Percentiles rank a stretch among this genome's conserved stretches.
phyloP scores from a whole-genome alignment of 1,284 basidiomycete genomes.

The Marasmius tenuissimus region DNA sequence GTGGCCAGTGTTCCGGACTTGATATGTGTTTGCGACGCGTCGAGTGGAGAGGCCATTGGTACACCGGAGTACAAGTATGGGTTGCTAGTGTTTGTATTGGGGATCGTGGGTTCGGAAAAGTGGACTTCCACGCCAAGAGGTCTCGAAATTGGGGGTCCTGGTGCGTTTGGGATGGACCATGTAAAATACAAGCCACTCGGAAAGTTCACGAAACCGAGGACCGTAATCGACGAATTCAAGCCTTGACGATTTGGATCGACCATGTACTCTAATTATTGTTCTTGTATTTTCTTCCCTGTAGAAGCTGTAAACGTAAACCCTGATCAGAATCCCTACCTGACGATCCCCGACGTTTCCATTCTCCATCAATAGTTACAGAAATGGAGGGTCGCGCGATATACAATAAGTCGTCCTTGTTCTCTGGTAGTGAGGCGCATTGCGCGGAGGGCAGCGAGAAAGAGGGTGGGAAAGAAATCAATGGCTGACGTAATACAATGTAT shows the following conservation, averaged over 20 bases:
- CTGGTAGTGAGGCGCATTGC: not conserved
- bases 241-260: not conserved
- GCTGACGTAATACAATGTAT: not conserved
- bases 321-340: not conserved
- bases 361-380: not conserved
- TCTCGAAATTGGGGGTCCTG: conserved; percentile 50
- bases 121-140: conserved; percentile 55
- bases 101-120: conserved; percentile 53
- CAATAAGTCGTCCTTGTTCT: not conserved
- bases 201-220: conserved; percentile 30
- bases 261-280: not conserved
- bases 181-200: conserved; percentile 33
- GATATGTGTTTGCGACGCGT: conserved; percentile 57
- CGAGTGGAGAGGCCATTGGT: conserved; percentile 54
- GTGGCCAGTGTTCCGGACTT: conserved; percentile 56
- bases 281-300: not conserved
- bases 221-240: conserved; percentile 34
- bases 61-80: conserved; percentile 52
- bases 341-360: not conserved
- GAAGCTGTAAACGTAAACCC: not conserved
- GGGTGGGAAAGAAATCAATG: not conserved
- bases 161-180: conserved; percentile 31
- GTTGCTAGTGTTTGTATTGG: conserved; percentile 55
- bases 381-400: not conserved
- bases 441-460: not conserved